Base-by-base conservation (phyloP, 1,139 yeast species). In the Debaryomyces sp. region DNA sequence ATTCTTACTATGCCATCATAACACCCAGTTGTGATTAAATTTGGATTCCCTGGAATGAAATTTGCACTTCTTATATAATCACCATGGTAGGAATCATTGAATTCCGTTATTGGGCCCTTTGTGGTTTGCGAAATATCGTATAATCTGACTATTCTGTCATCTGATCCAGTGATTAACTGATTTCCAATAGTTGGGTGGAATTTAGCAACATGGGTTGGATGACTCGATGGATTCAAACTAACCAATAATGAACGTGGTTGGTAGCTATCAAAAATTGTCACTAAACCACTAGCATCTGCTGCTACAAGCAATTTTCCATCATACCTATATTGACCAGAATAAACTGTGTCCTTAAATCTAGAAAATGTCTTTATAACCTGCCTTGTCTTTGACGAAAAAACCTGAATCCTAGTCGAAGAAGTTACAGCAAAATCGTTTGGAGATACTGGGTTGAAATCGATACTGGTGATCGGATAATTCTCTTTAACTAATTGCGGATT, bases 401-500 rank as follows among this genome's bases (percentile, higher is more conserved):
- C 83, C 65, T 94, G 98, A 46, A 95, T 88, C 61, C 97, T 78
- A 1, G 98, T 88, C 22, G 96, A 87, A 37, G 96, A 86, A 0
- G 97, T 87, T 24, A 94, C 91, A 22, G 97, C 98, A 71, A 94
- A 89, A 70, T 94, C 98, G 63, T 89, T 85, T 4, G 97, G 97
- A 21, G 87, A 73, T 41, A 77, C 80, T 0, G 97, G 97, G 62
- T 89, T 92, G 75, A 94, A 95, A 56, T 86, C 81, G 49, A 94
- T 85, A 62, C 90, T 96, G 36, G 88, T 85, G 47, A 95, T 90
- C 27, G 97, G 89, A 64, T 89, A 91, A 70, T 89, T 94, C 68
- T 95, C 99, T 68, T 94, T 94, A 43, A 92, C 92, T 44, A 94
- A 77, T 62, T 92, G 92, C 1, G 98, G 95, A 56, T 84, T 87